These are phyloP conservation scores for Penicillium crystallinum DNA, from an alignment of 495 filamentous ascomycete genomes.

Conservation along the genomic window DNA sequence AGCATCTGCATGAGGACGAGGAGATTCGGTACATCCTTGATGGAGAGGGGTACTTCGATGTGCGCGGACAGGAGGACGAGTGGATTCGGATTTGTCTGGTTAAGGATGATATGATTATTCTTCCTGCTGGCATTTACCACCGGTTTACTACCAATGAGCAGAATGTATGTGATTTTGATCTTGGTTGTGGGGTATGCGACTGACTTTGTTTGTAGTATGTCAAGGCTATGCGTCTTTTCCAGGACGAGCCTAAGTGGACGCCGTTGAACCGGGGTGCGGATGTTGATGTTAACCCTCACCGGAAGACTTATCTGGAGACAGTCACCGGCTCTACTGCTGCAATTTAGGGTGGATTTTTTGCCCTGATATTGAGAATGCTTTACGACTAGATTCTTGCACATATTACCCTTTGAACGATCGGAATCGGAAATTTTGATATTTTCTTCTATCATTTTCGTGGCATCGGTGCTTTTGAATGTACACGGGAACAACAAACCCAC, in stretches of 20 bases:
- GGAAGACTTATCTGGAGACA: conserved; percentile 65
- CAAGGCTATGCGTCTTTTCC: conserved; percentile 94
- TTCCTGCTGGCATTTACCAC: conserved; percentile 96
- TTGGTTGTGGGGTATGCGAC: neutral
- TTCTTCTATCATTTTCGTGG: neutral
- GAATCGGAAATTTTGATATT: neutral
- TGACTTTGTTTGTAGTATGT: conserved; percentile 62
- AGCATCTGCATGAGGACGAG: conserved; percentile 97
- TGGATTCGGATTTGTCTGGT: conserved; percentile 83
- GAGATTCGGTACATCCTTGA: conserved; percentile 97
- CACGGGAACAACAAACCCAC: neutral
- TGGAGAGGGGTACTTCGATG: conserved; percentile 90
- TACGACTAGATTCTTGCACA: conserved; percentile 15
- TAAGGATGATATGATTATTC: conserved; percentile 71
- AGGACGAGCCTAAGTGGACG: conserved; percentile 98
- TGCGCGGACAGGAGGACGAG: conserved; percentile 62
- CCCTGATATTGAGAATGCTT: conserved; percentile 12
- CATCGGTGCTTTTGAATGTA: neutral
- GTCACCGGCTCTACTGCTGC: conserved; percentile 22
- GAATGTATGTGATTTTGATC: conserved; percentile 59
- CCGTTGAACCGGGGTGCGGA: conserved; percentile 78
- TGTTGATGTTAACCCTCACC: conserved; percentile 70
- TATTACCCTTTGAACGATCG: neutral
- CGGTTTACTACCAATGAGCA: conserved; percentile 89
- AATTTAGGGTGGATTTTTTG: conserved; percentile 14